phyloP scores from a whole-genome alignment of 2,329 filamentous ascomycete species.

The Stagonosporopsis vannaccii region DNA sequence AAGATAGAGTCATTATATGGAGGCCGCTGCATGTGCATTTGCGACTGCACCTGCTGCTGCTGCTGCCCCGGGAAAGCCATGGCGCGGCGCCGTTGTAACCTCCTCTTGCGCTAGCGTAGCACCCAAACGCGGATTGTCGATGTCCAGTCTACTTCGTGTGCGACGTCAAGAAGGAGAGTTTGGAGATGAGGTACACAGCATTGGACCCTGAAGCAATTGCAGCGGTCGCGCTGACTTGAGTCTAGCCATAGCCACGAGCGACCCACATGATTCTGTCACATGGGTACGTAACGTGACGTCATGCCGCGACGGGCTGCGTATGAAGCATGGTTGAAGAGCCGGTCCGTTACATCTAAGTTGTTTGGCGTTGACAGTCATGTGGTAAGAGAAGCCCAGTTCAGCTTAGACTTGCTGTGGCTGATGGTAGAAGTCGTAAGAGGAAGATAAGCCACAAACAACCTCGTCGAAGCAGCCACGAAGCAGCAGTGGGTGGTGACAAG shows the following conservation, averaged over 20 bases:
- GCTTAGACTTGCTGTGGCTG: neutral
- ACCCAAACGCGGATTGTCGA: neutral
- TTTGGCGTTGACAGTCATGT: slow-evolving; percentile 16
- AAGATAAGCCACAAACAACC: neutral
- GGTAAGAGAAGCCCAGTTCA: slow-evolving; percentile 8
- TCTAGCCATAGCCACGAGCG: slow-evolving; percentile 9
- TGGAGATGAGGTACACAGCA: neutral
- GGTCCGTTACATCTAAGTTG: slow-evolving; percentile 6
- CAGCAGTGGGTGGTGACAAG: neutral
- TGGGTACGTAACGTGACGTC: slow-evolving; percentile 20
- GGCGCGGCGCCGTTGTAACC: neutral
- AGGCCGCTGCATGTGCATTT: slow-evolving; percentile 31
- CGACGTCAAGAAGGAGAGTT: neutral
- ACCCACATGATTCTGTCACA: slow-evolving; percentile 18
- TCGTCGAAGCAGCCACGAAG: neutral
- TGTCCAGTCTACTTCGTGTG: neutral
- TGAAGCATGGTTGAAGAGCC: neutral
- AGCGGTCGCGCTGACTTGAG: neutral
- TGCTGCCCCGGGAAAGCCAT: slow-evolving; percentile 25
- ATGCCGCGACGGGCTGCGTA: slow-evolving; percentile 2
- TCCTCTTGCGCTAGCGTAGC: neutral
- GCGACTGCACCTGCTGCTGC: slow-evolving; percentile 15
- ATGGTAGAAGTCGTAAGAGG: neutral
- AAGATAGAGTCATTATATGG: slow-evolving; percentile 51
- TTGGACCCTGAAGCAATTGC: neutral